Evolutionary conservation across 345 rosid genomes (phyloP).

Genomic region (Euphorbia lathyris): DNA sequence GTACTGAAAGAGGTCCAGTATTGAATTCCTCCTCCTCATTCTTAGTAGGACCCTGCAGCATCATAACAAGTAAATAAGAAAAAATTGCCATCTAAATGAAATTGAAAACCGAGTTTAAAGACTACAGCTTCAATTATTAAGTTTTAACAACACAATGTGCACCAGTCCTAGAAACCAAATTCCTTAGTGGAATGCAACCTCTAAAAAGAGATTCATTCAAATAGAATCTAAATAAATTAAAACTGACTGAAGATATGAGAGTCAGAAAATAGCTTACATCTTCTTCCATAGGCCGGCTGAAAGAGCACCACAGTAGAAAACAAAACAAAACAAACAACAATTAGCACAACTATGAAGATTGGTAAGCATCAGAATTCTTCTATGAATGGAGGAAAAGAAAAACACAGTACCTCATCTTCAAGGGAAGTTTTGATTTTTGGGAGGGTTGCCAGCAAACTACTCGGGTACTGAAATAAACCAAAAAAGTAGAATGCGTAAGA

Average conservation of each 20-base stretch:
- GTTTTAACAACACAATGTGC: too few relatives aligned
- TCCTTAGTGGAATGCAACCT: too few relatives aligned
- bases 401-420: slow-evolving; percentile 17
- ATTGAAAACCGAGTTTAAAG: not conserved
- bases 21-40: slow-evolving; percentile 94
- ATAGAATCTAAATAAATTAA: not conserved
- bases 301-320: not conserved
- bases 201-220: not conserved
- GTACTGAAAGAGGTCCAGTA: slow-evolving; percentile 93
- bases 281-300: slow-evolving; percentile 25
- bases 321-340: not conserved
- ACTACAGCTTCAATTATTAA: too few relatives aligned
- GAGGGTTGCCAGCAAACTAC: not conserved
- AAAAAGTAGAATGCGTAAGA: not conserved
- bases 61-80: not conserved
- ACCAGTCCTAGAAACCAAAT: not conserved
- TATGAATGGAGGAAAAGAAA: not conserved
- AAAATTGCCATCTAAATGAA: not conserved
- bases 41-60: slow-evolving; percentile 26
- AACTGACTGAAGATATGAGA: not conserved
- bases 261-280: slow-evolving; percentile 13
- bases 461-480: not conserved
- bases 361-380: not conserved
- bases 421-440: not conserved
- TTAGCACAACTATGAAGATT: not conserved